Conservation (phyloP, 768 basidiomycete species). For the Filobasidium floriforme region DNA sequence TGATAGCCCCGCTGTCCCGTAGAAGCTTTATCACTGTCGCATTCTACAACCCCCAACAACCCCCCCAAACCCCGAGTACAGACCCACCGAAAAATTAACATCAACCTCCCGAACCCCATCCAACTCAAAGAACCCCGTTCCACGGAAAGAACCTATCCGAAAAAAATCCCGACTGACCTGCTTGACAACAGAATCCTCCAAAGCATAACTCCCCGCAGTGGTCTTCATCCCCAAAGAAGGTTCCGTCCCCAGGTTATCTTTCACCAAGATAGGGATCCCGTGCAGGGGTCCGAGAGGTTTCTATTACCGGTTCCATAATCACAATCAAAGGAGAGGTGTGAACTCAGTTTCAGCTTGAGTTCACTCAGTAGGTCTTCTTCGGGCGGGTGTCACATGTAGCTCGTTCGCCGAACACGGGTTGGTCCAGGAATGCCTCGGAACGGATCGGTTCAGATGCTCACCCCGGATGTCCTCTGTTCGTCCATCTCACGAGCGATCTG, state of each 20-base stretch:
- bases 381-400: no score
- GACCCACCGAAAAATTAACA: no score
- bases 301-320: neutral
- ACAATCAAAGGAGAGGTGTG: no score
- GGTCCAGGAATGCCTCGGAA: no score
- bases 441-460: neutral
- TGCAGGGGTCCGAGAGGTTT: neutral
- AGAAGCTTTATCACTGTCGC: conserved; percentile 1
- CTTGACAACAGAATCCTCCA: neutral
- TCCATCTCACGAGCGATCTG: conserved; percentile 30
- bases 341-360: no score
- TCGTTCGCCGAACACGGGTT: no score
- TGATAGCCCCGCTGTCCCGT: conserved; percentile 7
- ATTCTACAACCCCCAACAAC: conserved; percentile 3
- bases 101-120: no score
- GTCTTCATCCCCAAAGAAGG: conserved; percentile 9
- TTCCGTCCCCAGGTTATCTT: conserved; percentile 11
- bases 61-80: no score
- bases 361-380: no score
- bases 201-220: conserved; percentile 11
- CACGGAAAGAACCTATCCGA: no score
- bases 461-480: conserved; percentile 24
- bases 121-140: no score
- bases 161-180: neutral
- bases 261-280: conserved; percentile 12